Evolutionary conservation across 1,284 basidiomycete species (phyloP), one percentile per base, ranked within the genome.

Genomic region (Papiliotrema flavescens): DNA sequence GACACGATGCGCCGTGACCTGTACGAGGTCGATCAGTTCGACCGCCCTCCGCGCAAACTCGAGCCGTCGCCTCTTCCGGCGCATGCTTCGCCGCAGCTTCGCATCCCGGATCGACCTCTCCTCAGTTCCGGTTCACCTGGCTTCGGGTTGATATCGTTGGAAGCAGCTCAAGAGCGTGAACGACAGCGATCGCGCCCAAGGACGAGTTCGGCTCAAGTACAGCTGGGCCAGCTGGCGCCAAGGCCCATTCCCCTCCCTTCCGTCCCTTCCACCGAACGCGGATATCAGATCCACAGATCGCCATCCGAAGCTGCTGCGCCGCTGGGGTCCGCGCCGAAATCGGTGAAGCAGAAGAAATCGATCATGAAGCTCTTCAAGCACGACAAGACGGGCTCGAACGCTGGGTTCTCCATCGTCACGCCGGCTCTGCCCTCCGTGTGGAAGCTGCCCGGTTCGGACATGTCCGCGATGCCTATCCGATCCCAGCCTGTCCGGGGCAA

Each of bases 351-450:
- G 55, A 86, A 87, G 78, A 88, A 85, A 70, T 89, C 87, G 62
- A 87, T 90, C 69, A 83, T 89, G 85, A 80, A 86, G 52, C 74
- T 90, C 15, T 89, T 90, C 71, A 83, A 85, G 65, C 37, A 19
- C 19, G 49, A 49, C 24, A 49, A 49, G 26, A 11, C 28, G 28
- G 28, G 28, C 28, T 15, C 35, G 47, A 40, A 14, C 34, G 15
- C 24, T 5, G 26, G 13, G 11, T 49, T 37, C 47, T 40, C 34
- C 17, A 37, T 47, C 47, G 28, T 40, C 20, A 37, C 47, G 11
- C 32, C 47, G 28, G 3, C 34, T 22, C 23, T 40, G 23, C 34
- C 39, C 9, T 22, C 39, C 6, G 37, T 26, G 13, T 24, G 39
- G 19, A 43, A 32, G 19, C 37, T 43, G 14, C 22, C 24, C 6